phyloP scores from a whole-genome alignment of 495 filamentous ascomycete species.

The Neurospora pannonica region DNA sequence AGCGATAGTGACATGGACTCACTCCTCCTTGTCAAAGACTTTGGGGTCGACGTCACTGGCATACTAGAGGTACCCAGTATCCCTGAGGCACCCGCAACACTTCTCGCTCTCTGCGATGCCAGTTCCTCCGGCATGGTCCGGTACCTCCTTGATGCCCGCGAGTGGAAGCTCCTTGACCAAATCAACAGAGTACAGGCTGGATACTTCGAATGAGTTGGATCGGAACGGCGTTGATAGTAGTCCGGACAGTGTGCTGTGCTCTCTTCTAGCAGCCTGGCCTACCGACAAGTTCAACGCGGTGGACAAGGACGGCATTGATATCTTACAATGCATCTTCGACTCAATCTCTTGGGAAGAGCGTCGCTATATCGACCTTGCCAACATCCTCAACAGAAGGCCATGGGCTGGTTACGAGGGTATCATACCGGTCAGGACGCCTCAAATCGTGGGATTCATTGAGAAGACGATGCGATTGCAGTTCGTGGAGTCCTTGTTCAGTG shows the following conservation, averaged over 20 bases:
- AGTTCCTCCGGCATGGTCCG: neutral
- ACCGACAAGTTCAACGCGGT: neutral
- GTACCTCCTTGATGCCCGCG: neutral
- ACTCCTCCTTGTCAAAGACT: neutral
- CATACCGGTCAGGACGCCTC: neutral
- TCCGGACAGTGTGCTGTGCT: neutral
- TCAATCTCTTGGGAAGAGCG: neutral
- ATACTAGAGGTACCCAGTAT: neutral
- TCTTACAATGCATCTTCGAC: neutral
- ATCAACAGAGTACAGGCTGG: neutral
- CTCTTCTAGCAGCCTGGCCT: neutral
- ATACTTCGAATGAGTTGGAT: neutral
- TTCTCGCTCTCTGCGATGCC: neutral
- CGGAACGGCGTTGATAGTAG: too few species aligned
- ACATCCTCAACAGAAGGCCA: rapidly evolving
- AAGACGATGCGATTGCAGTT: neutral
- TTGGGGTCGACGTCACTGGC: neutral
- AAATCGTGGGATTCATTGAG: rapidly evolving
- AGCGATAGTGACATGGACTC: neutral
- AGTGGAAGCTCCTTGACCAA: neutral
- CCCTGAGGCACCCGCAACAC: neutral
- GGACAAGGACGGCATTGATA: neutral
- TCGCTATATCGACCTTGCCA: neutral
- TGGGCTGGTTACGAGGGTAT: rapidly evolving
- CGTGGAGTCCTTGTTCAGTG: neutral